Base-by-base conservation (phyloP, 768 basidiomycete species). In the Cantharellus cinnabarinus region DNA sequence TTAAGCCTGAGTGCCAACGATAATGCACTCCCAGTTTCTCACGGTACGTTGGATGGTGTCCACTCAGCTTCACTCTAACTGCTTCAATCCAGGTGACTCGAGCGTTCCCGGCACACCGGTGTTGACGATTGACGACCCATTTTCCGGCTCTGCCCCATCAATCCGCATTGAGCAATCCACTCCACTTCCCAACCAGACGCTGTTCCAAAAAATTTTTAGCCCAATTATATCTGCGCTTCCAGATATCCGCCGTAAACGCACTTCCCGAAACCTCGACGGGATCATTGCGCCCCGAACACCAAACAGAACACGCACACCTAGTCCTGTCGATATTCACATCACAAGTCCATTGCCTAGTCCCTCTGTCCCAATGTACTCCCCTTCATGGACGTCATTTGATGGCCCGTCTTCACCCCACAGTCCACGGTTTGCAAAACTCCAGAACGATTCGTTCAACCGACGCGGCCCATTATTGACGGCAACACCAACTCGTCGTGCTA, bases 1-100 rank as follows among this genome's bases (percentile, higher is more conserved):
- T 73, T 99, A 60, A 94, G 90, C 66, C 73, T 99, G 57, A 93
- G 89, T 62, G 94, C 95, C 14, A 98, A 97, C 63, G 95, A 99
- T 68, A 89, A 98, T 66, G 89, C 93, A 2, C 76, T 98, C 14
- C 95, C 95, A 3, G 75, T 75, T 3, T 54, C 52, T 54, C 52
- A 54, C 14, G 52, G 52, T 37, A 10, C 14, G 10, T 54, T 54
- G 14, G 52, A 54, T 37, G 14, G 52, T 7, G 7, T 54, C 52
- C 52, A 10, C 29, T 48, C 44, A 48, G 44, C 10, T 48, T 48
- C 44, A 48, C 44, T 48, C 29, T 10, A 29, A 29, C 20, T 29
- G 44, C 44, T 10, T 48, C 29, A 29, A 48, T 48, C 10, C 10
- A 10, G 29, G 29, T 48, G 44, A 48, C 44, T 29, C 44, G 44